Percentiles rank a stretch among this genome's conserved stretches.
phyloP scores from a whole-genome alignment of 805 yeast genomes.

The Saccharomycopsis fodiens region DNA sequence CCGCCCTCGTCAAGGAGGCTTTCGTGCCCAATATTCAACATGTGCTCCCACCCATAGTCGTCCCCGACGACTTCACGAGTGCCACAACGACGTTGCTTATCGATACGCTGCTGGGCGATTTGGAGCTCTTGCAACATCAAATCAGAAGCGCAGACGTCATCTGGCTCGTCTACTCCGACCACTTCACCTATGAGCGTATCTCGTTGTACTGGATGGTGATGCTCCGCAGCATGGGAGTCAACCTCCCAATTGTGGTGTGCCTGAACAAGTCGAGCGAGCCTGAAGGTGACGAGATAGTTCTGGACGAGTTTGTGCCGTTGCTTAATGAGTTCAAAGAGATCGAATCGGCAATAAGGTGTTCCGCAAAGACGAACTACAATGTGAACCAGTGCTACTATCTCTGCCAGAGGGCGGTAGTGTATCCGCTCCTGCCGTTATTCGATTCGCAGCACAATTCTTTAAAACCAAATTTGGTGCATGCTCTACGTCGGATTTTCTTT shows the following conservation, averaged over 20 bases:
- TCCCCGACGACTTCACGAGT: constrained; percentile 64
- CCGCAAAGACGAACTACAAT: constrained; percentile 77
- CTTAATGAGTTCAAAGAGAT: constrained; percentile 89
- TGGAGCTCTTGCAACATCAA: constrained; percentile 54
- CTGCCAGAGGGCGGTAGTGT: constrained; percentile 88
- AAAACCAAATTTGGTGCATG: constrained; percentile 69
- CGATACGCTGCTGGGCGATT: constrained; percentile 72
- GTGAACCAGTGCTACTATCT: constrained; percentile 88
- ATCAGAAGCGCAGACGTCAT: constrained; percentile 82
- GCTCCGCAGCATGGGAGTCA: constrained; percentile 88
- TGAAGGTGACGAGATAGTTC: constrained; percentile 27
- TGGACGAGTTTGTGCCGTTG: constrained; percentile 80
- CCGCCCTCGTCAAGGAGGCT: constrained; percentile 74
- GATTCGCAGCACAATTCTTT: constrained; percentile 84
- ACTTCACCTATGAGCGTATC: constrained; percentile 87
- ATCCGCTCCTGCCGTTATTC: constrained; percentile 87
- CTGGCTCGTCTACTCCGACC: constrained; percentile 91
- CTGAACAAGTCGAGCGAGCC: constrained; percentile 56
- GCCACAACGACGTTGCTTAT: constrained; percentile 63
- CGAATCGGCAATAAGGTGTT: constrained; percentile 83
- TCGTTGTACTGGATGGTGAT: constrained; percentile 92
- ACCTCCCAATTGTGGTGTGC: constrained; percentile 85
- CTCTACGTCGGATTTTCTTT: constrained; percentile 74
- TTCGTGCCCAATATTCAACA: constrained; percentile 72
- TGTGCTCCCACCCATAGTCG: constrained; percentile 75